Conservation (phyloP, 78 protist species). For the Dictyostelium brefeldianum region DNA sequence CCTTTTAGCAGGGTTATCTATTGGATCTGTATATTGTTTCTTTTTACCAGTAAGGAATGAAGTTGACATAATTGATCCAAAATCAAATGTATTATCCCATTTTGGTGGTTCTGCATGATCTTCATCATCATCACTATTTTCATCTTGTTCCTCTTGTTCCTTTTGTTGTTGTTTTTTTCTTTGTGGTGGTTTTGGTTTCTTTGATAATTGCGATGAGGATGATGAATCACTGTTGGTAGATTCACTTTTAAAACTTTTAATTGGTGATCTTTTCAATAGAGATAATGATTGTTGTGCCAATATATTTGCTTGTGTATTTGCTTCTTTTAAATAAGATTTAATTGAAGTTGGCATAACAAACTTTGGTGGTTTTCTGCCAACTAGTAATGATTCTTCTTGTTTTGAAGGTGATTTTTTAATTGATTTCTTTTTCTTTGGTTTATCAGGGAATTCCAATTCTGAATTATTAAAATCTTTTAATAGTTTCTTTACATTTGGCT, state of each 20-base stretch:
- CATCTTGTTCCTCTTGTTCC: not conserved
- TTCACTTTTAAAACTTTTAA: not conserved
- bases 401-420: slow-evolving; percentile 1
- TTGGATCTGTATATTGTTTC: not conserved
- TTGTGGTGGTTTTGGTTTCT: too few species aligned
- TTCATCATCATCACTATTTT: not conserved
- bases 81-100: slow-evolving; percentile 10
- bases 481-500: too few species aligned
- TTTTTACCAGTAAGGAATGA: not conserved
- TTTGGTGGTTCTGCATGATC: not conserved
- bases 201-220: not conserved
- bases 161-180: too few species aligned
- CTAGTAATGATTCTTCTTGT: not conserved
- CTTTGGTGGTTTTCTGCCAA: not conserved
- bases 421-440: not conserved
- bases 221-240: not conserved
- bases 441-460: too few species aligned
- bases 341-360: not conserved
- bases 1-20: not conserved
- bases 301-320: too few species aligned
- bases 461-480: too few species aligned
- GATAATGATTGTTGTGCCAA: not conserved
- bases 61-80: not conserved
- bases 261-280: not conserved
- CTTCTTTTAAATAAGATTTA: not conserved